These are phyloP conservation scores for Forsythia viridissima DNA, from an alignment of 257 asterid genomes.

Conservation along the genomic window DNA sequence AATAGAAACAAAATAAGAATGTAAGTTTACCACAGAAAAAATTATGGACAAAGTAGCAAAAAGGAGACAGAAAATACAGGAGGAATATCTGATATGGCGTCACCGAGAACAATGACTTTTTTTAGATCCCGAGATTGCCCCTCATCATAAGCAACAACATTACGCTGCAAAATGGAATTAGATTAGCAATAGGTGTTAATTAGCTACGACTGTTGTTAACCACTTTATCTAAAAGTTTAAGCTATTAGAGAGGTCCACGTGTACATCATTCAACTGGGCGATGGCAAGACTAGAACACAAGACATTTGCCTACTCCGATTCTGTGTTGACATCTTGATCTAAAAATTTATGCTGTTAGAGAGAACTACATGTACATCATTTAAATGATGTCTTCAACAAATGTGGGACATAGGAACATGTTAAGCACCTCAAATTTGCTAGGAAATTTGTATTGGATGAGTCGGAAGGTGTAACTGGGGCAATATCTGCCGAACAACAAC, in stretches of 20 bases:
- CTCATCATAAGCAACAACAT: constrained; percentile 54
- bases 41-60: constrained; percentile 10
- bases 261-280: neutral
- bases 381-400: neutral
- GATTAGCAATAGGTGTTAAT: constrained; percentile 20
- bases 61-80: constrained; percentile 32
- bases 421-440: constrained; percentile 47
- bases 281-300: neutral
- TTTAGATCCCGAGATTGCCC: constrained; percentile 41
- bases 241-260: neutral
- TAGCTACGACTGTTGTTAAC: neutral
- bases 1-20: constrained; percentile 19
- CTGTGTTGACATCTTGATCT: neutral
- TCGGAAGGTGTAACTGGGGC: constrained; percentile 57
- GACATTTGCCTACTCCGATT: neutral
- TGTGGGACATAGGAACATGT: neutral
- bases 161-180: constrained; percentile 42
- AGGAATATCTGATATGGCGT: constrained; percentile 58
- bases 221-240: neutral
- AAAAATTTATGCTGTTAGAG: neutral
- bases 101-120: constrained; percentile 37
- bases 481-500: constrained; percentile 36
- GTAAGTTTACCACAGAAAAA: constrained; percentile 16
- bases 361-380: neutral
- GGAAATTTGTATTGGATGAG: constrained; percentile 47